These are phyloP conservation scores for Theileria luwenshuni DNA, from an alignment of 169 alveolate genomes.

Conservation along the genomic window DNA sequence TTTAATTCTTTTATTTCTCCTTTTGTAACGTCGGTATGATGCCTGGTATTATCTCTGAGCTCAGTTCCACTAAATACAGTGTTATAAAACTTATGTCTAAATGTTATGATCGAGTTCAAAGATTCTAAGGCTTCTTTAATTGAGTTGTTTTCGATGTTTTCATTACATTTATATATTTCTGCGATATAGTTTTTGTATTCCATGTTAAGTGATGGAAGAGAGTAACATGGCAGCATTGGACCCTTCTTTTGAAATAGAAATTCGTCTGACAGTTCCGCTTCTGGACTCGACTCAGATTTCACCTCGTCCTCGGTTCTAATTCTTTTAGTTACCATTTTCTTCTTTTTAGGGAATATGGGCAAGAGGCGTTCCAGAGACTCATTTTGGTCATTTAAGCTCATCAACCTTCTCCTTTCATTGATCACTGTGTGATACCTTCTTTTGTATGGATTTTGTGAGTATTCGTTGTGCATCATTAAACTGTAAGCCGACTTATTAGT, in stretches of 20 bases:
- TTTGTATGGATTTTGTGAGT: constrained; percentile 52
- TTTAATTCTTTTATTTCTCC: background rate
- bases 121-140: constrained; percentile 1
- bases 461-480: constrained; percentile 37
- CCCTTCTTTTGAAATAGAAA: background rate
- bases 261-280: background rate
- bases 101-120: background rate
- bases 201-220: constrained; percentile 4
- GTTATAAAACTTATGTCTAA: constrained; percentile 2
- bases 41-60: background rate
- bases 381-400: background rate
- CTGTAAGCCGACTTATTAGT: constrained; percentile 16
- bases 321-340: background rate
- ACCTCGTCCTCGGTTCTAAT: background rate
- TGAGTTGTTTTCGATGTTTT: background rate
- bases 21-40: background rate
- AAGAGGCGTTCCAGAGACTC: background rate
- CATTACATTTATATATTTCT: background rate
- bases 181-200: background rate
- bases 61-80: background rate
- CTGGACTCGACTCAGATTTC: background rate
- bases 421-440: constrained; percentile 35
- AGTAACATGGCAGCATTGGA: background rate
- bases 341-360: background rate
- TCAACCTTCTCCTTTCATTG: constrained; percentile 41